phyloP scores from a whole-genome alignment of 352 stramenopile genomes.

The Pythium phragmitis region DNA sequence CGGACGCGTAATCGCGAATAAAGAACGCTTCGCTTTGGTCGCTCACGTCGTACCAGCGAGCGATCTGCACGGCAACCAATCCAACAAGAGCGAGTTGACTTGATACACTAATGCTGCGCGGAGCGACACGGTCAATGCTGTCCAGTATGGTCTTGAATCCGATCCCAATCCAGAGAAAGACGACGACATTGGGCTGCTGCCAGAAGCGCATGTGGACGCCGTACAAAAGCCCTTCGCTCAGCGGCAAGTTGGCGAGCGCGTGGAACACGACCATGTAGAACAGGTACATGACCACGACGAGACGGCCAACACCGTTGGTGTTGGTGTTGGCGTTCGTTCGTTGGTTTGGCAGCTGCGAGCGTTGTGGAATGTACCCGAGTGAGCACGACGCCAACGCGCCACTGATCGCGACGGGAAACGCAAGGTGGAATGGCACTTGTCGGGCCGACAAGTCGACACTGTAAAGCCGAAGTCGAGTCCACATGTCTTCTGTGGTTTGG shows the following conservation, averaged over 20 bases:
- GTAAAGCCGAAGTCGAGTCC: conserved; percentile 72
- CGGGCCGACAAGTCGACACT: conserved; percentile 54
- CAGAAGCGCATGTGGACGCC: conserved; percentile 94
- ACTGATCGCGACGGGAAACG: conserved; percentile 39
- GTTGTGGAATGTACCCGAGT: conserved; percentile 21
- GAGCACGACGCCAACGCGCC: conserved; percentile 8
- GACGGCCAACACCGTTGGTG: conserved; percentile 13
- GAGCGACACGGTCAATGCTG: background rate
- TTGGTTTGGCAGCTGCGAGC: background rate
- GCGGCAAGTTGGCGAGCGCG: conserved; percentile 91
- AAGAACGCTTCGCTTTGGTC: conserved; percentile 37
- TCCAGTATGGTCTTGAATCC: conserved; percentile 34
- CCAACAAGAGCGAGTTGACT: background rate
- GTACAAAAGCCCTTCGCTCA: conserved; percentile 91
- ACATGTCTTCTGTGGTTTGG: conserved; percentile 59
- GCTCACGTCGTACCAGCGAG: conserved; percentile 24
- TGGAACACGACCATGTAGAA: conserved; percentile 96
- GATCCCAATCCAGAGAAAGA: conserved; percentile 84
- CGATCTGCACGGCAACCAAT: conserved; percentile 13
- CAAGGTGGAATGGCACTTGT: conserved; percentile 54
- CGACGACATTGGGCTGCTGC: conserved; percentile 93
- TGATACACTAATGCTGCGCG: background rate
- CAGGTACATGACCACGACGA: conserved; percentile 56
- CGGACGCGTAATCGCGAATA: conserved; percentile 79
- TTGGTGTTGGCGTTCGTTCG: background rate